Evolutionary conservation across 2,329 filamentous ascomycete species (phyloP).

Genomic region (Tolypocladium tundrense): DNA sequence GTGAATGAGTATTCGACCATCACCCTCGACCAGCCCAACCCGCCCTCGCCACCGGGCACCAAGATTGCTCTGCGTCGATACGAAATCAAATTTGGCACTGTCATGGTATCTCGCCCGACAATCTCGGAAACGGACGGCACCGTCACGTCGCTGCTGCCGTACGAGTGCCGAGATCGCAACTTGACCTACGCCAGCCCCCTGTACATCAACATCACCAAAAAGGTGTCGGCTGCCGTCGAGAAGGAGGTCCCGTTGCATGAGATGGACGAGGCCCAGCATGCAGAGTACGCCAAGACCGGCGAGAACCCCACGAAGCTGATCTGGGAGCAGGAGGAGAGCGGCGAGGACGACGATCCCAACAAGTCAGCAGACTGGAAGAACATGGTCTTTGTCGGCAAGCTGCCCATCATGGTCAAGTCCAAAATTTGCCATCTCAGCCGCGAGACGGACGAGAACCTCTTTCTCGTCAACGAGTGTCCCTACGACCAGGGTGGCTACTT

Average conservation of each 20-base stretch:
- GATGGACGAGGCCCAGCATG: constrained; percentile 54
- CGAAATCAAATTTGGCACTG: constrained; percentile 86
- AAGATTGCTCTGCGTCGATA: constrained; percentile 82
- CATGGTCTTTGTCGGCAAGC: constrained; percentile 83
- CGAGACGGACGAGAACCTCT: constrained; percentile 75
- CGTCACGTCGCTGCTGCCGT: constrained; percentile 75
- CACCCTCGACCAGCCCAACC: constrained; percentile 86
- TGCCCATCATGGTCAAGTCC: constrained; percentile 97
- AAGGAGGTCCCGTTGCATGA: constrained; percentile 55
- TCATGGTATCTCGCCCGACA: constrained; percentile 80
- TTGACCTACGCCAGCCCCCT: constrained; percentile 90
- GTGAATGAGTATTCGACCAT: constrained; percentile 86
- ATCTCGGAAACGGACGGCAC: constrained; percentile 90
- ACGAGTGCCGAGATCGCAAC: constrained; percentile 92
- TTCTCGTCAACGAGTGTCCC: constrained; percentile 88
- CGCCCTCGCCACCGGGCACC: constrained; percentile 63
- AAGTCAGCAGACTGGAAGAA: constrained; percentile 50
- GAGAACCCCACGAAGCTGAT: constrained; percentile 47
- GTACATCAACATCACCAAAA: constrained; percentile 80
- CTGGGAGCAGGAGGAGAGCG: constrained; percentile 50
- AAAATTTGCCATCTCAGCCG: constrained; percentile 85
- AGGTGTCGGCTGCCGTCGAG: constrained; percentile 74
- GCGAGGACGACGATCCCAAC: constrained; percentile 39
- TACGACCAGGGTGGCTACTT: constrained; percentile 99
- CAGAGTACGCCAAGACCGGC: constrained; percentile 42